A percentile compares a stretch with the other conserved stretches of the same genome.
phyloP scores from a whole-genome alignment of 1,284 basidiomycete species.

The Golubevia pallescens region DNA sequence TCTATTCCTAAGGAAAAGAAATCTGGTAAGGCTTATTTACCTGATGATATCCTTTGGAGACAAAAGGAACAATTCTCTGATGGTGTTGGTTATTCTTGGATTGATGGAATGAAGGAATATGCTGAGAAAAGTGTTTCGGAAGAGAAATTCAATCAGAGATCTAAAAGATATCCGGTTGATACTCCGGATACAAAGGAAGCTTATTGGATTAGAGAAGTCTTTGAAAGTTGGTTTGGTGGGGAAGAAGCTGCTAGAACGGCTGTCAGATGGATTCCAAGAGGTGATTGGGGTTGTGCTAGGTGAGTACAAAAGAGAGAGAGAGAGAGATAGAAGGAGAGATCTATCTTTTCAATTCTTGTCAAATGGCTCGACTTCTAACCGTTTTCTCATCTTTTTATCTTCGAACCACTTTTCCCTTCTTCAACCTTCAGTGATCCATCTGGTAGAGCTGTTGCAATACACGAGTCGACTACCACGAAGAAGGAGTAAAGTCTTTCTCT shows the following conservation, averaged over 20 bases:
- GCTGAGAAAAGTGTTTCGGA: constrained; percentile 73
- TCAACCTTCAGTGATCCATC: constrained; percentile 86
- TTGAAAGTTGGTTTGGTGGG: constrained; percentile 71
- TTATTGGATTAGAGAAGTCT: constrained; percentile 91
- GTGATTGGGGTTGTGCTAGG: constrained; percentile 89
- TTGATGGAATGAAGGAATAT: constrained; percentile 62
- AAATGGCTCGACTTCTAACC: too few relatives aligned
- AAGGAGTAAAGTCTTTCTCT: not conserved
- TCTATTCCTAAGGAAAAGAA: not conserved
- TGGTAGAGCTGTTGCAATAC: constrained; percentile 91
- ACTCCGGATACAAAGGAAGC: constrained; percentile 97
- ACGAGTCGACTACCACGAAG: constrained; percentile 81
- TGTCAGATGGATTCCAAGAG: constrained; percentile 90
- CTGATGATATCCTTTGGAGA: constrained; percentile 59
- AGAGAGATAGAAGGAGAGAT: too few relatives aligned
- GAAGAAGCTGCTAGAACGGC: constrained; percentile 80
- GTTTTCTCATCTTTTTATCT: too few relatives aligned
- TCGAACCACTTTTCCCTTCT: too few relatives aligned
- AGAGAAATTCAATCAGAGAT: constrained; percentile 77
- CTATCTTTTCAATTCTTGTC: too few relatives aligned
- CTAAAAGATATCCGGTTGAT: constrained; percentile 78
- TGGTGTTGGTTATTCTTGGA: constrained; percentile 64
- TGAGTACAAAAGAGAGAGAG: too few relatives aligned
- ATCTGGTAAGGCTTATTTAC: constrained; percentile 36
- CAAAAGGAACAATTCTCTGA: constrained; percentile 64